A percentile compares a stretch with the other conserved stretches of the same genome.
Evolutionary conservation across 78 protist species (phyloP).

Genomic region (Polysphondylium violaceum): DNA sequence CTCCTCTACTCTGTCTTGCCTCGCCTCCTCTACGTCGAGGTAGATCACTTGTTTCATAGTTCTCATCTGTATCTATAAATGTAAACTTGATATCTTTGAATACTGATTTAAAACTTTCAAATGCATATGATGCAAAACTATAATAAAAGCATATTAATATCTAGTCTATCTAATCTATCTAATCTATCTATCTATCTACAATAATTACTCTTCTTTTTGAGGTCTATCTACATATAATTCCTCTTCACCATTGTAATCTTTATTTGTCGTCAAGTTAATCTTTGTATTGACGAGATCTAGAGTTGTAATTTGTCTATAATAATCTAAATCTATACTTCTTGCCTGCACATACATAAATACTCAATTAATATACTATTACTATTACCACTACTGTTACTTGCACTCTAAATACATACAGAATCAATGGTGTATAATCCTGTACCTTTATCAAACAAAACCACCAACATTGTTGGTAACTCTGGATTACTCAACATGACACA

Average conservation of each 20-base stretch:
- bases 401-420: background rate
- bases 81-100: conserved; percentile 73
- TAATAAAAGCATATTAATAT: background rate
- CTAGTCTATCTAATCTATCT: background rate
- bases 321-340: conserved; percentile 29
- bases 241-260: conserved; percentile 74
- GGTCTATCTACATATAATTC: conserved; percentile 74
- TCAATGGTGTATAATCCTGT: conserved; percentile 63
- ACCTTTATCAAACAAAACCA: conserved; percentile 43
- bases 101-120: conserved; percentile 75
- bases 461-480: conserved; percentile 55
- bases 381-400: background rate
- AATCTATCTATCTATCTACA: background rate
- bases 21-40: conserved; percentile 35
- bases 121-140: conserved; percentile 79
- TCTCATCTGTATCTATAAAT: conserved; percentile 71
- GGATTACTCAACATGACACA: conserved; percentile 79
- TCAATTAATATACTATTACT: background rate
- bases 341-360: background rate
- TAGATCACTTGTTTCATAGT: conserved; percentile 58
- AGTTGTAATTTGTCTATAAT: conserved; percentile 53
- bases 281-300: conserved; percentile 26
- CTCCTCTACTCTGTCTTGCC: background rate
- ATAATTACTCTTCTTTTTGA: conserved; percentile 68
- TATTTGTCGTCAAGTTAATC: conserved; percentile 29